These are phyloP conservation scores for Camellia oleifera DNA, from an alignment of 179 eudicot genomes.

Conservation along the genomic window DNA sequence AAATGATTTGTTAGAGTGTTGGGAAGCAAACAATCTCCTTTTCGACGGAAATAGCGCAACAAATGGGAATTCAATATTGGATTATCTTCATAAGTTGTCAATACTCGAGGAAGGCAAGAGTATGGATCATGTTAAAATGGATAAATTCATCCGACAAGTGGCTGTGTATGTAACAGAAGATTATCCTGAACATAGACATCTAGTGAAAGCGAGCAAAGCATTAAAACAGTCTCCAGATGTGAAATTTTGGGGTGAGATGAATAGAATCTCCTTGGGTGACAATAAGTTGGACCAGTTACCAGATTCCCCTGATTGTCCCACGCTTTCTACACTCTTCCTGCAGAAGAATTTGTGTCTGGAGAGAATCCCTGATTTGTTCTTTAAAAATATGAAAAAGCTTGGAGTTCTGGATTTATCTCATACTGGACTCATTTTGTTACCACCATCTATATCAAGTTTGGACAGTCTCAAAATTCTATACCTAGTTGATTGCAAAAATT, in stretches of 20 bases:
- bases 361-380: conserved; percentile 27
- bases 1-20: conserved; percentile 13
- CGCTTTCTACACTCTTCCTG: conserved; percentile 34
- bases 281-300: conserved; percentile 22
- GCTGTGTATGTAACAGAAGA: neutral
- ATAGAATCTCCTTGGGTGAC: conserved; percentile 2
- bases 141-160: neutral
- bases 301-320: conserved; percentile 17
- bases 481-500: conserved; percentile 25
- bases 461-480: conserved; percentile 30
- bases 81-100: neutral
- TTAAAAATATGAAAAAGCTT: conserved; percentile 29
- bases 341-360: conserved; percentile 23
- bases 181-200: neutral
- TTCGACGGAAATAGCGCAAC: neutral
- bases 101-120: conserved; percentile 7
- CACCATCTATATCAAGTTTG: conserved; percentile 22
- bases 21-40: conserved; percentile 20
- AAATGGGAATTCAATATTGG: neutral
- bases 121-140: neutral
- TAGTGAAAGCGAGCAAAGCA: neutral
- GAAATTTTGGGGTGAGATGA: neutral
- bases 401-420: conserved; percentile 32
- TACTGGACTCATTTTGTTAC: conserved; percentile 23
- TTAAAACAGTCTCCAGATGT: neutral